phyloP scores from a whole-genome alignment of 371 early-diverging fungal genomes.

The Mucor indicus region DNA sequence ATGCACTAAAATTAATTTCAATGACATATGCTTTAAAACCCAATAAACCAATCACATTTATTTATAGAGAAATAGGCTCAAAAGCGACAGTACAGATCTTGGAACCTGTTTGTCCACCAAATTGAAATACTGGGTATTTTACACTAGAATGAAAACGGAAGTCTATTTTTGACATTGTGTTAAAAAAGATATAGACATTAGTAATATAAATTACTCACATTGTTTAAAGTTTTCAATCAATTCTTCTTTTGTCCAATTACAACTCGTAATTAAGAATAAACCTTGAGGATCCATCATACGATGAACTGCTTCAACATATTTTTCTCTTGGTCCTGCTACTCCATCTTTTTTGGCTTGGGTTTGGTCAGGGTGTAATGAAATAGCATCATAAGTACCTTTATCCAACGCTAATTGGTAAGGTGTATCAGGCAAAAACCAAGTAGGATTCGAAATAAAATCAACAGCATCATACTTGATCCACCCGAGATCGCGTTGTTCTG shows the following conservation, averaged over 20 bases:
- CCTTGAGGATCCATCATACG: conserved; percentile 47
- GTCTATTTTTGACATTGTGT: too few relatives aligned
- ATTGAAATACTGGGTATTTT: conserved; percentile 79
- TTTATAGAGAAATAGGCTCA: conserved; percentile 19
- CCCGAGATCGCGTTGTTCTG: conserved; percentile 40
- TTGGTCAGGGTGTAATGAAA: conserved; percentile 68
- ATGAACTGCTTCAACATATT: conserved; percentile 28
- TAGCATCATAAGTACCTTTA: conserved; percentile 94
- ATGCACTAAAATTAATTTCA: too few relatives aligned
- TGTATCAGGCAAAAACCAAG: conserved; percentile 28
- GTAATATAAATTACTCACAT: conserved; percentile 39
- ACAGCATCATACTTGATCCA: conserved; percentile 54
- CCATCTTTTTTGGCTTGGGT: conserved; percentile 30
- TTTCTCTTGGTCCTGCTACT: conserved; percentile 35
- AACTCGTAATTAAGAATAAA: conserved; percentile 82
- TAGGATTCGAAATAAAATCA: conserved; percentile 59
- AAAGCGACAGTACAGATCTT: conserved; percentile 84
- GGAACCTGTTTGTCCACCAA: conserved; percentile 87
- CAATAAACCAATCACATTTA: too few relatives aligned
- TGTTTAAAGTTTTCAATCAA: conserved; percentile 61
- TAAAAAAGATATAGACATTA: too few relatives aligned
- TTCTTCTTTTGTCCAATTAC: conserved; percentile 92
- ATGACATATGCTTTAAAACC: too few relatives aligned
- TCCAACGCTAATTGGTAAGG: conserved; percentile 74
- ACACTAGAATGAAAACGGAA: conserved; percentile 69